Percentiles rank a stretch among this genome's conserved stretches.
Evolutionary conservation across 768 basidiomycete species (phyloP).

Genomic region (Suillus weaverae): DNA sequence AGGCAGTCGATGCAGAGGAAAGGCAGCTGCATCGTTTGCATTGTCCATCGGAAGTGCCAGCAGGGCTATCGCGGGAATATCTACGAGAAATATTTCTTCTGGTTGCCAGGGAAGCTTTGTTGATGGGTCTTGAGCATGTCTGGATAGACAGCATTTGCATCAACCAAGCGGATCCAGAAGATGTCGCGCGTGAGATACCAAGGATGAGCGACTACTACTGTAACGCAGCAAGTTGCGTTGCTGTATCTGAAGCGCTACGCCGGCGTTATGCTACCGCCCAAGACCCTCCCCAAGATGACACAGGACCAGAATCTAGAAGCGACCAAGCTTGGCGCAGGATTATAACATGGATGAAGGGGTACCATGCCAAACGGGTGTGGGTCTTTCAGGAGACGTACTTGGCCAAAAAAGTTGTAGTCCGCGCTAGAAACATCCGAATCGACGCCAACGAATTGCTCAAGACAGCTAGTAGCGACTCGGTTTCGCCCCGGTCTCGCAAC

Average conservation of each 20-base stretch:
- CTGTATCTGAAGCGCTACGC: not conserved
- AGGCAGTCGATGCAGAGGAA: not conserved
- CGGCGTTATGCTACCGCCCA: not conserved
- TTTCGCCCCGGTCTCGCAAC: not conserved
- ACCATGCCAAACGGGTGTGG: not conserved
- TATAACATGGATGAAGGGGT: slow-evolving; percentile 1
- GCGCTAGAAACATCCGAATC: not conserved
- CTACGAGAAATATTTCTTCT: not conserved
- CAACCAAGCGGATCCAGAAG: not conserved
- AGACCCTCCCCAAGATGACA: not conserved
- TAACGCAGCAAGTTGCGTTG: not conserved
- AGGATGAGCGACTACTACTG: not conserved
- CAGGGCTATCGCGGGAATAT: not conserved
- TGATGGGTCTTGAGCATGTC: not conserved
- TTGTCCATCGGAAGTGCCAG: not conserved
- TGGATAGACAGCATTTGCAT: not conserved
- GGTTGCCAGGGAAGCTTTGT: not conserved
- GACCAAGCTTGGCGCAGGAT: not conserved
- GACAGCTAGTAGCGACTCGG: not conserved
- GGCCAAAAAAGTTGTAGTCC: not conserved
- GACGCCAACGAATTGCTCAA: not conserved
- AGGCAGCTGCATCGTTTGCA: not conserved
- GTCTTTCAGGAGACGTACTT: slow-evolving; percentile 1
- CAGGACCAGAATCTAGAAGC: not conserved
- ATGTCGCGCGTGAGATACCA: not conserved